These are phyloP conservation scores for Eleusine coracana DNA, from an alignment of 176 grass and related monocot species.

Conservation along the genomic window DNA sequence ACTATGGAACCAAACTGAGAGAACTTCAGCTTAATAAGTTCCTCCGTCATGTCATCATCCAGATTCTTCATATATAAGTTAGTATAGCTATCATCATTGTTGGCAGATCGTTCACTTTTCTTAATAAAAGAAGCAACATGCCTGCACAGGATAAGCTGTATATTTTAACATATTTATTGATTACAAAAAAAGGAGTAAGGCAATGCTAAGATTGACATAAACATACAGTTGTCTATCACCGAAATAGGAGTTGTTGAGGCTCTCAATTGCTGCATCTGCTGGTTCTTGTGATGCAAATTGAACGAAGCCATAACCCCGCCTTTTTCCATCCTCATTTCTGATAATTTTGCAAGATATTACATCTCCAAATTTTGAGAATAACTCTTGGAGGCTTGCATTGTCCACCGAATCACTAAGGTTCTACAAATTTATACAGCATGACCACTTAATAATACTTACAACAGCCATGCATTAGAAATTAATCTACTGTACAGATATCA, in stretches of 20 bases:
- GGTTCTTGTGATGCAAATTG: slow-evolving; percentile 65
- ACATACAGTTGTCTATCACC: slow-evolving; percentile 63
- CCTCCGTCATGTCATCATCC: slow-evolving; percentile 74
- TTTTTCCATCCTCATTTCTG: slow-evolving; percentile 63
- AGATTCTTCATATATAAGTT: slow-evolving; percentile 95
- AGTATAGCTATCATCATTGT: slow-evolving; percentile 66
- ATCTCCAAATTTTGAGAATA: slow-evolving; percentile 72
- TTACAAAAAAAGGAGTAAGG: background rate
- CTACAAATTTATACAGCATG: slow-evolving; percentile 38
- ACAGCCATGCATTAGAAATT: background rate
- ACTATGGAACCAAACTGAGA: slow-evolving; percentile 65
- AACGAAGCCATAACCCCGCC: slow-evolving; percentile 73
- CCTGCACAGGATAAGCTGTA: slow-evolving; percentile 15
- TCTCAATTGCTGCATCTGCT: slow-evolving; percentile 57
- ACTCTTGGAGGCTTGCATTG: slow-evolving; percentile 57
- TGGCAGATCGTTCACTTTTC: slow-evolving; percentile 53
- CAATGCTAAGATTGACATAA: background rate
- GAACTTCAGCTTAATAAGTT: slow-evolving; percentile 78
- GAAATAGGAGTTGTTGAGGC: slow-evolving; percentile 59
- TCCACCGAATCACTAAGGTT: slow-evolving; percentile 60
- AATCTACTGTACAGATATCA: background rate
- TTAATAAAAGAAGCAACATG: slow-evolving; percentile 76
- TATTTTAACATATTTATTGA: background rate
- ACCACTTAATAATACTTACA: background rate
- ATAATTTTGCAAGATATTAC: slow-evolving; percentile 84